Evolutionary conservation across 73 alveolate genomes (phyloP).

Genomic region (Symbiodinium natans): DNA sequence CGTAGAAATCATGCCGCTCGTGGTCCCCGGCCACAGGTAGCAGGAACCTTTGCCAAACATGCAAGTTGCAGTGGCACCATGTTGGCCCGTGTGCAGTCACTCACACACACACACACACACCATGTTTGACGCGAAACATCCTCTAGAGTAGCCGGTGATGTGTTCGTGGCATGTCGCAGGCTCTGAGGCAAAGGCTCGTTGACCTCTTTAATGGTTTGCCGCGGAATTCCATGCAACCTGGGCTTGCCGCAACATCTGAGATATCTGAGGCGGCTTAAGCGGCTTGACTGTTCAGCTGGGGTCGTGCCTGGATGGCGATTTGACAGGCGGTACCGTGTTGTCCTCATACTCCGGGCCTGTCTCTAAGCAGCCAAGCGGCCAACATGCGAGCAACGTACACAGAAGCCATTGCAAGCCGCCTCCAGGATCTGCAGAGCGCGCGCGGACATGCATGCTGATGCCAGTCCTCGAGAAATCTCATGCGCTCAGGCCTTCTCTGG

Average conservation of each 20-base stretch:
- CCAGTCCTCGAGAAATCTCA: constrained; percentile 43
- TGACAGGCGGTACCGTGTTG: neutral
- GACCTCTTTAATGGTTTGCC: neutral
- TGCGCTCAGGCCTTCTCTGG: too few relatives aligned
- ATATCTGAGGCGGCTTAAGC: too few relatives aligned
- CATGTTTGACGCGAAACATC: too few relatives aligned
- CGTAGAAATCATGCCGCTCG: constrained; percentile 70
- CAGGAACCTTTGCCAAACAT: constrained; percentile 24
- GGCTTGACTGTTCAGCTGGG: too few relatives aligned
- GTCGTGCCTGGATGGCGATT: constrained; percentile 55
- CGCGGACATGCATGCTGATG: constrained; percentile 50
- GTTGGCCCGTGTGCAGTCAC: too few relatives aligned
- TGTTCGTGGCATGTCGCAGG: too few relatives aligned
- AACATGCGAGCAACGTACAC: too few relatives aligned
- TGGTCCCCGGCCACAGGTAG: constrained; percentile 80
- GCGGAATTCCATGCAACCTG: constrained; percentile 10
- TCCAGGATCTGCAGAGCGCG: neutral
- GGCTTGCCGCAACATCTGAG: too few relatives aligned
- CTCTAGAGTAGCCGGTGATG: too few relatives aligned
- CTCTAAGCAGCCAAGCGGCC: neutral
- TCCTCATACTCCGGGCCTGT: neutral
- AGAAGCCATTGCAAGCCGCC: neutral
- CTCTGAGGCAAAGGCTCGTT: neutral
- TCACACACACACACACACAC: too few relatives aligned
- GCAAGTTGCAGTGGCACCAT: neutral